A percentile compares a stretch with the other conserved stretches of the same genome.
Evolutionary conservation across 2,329 filamentous ascomycete species (phyloP).

Genomic region (Apiospora sp.): DNA sequence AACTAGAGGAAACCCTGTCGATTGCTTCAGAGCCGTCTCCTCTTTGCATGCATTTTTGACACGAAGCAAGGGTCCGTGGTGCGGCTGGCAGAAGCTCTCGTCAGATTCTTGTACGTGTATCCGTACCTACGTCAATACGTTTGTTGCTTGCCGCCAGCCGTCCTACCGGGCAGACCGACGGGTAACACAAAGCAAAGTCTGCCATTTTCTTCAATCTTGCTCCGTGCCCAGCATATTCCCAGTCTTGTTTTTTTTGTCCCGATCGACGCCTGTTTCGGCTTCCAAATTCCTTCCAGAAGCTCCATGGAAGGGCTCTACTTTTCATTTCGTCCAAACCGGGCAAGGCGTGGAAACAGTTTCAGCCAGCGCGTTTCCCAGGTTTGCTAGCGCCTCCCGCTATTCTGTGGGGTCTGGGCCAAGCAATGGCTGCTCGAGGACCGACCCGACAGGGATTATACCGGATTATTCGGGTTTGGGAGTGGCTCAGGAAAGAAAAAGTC

Average conservation of each 20-base stretch:
- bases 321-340: constrained; percentile 8
- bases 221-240: background rate
- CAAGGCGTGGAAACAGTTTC: constrained; percentile 1
- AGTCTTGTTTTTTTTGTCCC: background rate
- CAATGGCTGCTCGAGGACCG: too few relatives aligned
- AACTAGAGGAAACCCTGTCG: too few relatives aligned
- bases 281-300: constrained; percentile 6
- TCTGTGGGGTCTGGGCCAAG: too few relatives aligned
- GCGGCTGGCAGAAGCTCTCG: background rate
- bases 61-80: background rate
- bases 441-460: too few relatives aligned
- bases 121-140: background rate
- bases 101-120: too few relatives aligned
- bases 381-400: background rate
- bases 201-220: background rate
- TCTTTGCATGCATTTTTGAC: constrained; percentile 1
- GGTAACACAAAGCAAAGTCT: background rate
- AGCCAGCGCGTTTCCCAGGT: background rate
- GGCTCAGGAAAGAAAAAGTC: background rate
- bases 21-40: background rate
- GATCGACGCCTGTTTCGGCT: background rate
- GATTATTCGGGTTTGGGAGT: too few relatives aligned
- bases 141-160: background rate
- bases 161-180: background rate
- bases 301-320: background rate